Evolutionary conservation across 371 early-diverging fungal species (phyloP).

Genomic region (Apophysomyces trapeziformis): DNA sequence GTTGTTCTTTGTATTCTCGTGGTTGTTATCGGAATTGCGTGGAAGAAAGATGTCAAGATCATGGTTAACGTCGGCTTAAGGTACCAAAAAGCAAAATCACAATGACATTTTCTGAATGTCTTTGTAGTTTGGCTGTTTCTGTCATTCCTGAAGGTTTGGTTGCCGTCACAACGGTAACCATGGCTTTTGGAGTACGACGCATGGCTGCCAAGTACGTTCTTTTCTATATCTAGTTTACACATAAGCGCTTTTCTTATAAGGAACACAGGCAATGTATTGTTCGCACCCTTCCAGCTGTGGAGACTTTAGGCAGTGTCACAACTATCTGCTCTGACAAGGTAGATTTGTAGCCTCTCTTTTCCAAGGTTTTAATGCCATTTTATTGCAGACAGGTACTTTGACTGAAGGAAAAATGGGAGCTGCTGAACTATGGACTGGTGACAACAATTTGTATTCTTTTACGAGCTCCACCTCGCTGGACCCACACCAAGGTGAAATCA

Average conservation of each 20-base stretch:
- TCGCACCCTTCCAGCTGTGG: constrained; percentile 87
- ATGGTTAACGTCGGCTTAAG: constrained; percentile 57
- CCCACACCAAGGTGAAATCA: constrained; percentile 66
- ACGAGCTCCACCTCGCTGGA: constrained; percentile 69
- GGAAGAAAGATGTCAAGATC: constrained; percentile 51
- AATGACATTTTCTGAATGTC: constrained; percentile 27
- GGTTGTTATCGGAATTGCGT: constrained; percentile 81
- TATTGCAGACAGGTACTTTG: constrained; percentile 87
- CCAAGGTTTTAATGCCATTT: constrained; percentile 43
- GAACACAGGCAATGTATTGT: constrained; percentile 66
- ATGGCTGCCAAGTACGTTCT: constrained; percentile 82
- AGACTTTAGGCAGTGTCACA: constrained; percentile 91
- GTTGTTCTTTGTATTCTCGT: constrained; percentile 83
- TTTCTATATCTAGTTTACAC: background rate
- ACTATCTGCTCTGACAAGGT: constrained; percentile 97
- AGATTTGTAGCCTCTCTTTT: constrained; percentile 68
- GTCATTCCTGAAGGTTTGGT: constrained; percentile 97
- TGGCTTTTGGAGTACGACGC: constrained; percentile 91
- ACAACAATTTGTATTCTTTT: constrained; percentile 66
- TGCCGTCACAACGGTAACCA: constrained; percentile 90
- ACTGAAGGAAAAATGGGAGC: constrained; percentile 94
- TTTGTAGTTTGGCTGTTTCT: constrained; percentile 73
- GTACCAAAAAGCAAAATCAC: constrained; percentile 17
- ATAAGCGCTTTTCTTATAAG: constrained; percentile 10
- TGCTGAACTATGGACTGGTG: constrained; percentile 72